Evolutionary conservation across 768 basidiomycete genomes (phyloP), one percentile per base, ranked within the genome.

Genomic region (Lactarius tabidus): DNA sequence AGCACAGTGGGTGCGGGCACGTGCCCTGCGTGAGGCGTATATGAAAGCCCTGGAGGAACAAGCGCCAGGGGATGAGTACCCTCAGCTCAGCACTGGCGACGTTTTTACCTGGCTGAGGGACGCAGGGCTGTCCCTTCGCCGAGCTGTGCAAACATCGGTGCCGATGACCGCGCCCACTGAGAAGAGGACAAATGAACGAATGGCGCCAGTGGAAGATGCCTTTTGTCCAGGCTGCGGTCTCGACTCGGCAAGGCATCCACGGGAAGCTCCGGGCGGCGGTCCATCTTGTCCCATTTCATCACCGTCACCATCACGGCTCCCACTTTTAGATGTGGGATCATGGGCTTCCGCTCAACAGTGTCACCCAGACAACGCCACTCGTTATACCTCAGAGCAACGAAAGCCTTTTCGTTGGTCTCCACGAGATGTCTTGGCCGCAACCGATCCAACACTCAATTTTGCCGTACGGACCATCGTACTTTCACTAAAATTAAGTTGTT

Each of bases 31-130:
- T 28, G 70, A 71, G 9, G 76, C 78, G 31, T 82, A 82, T 60
- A 69, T 75, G 12, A 69, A 75, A n/a, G 65, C 68, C 41, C 68
- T 71, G 59, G 43, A 62, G 9, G 67, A 72, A 2, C 54, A 71
- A 26, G 38, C 69, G 17, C 63, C 74, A 36, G 66, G 69, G 2
- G 58, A 48, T 23, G 73, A 62, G 9, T 62, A 66, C 39, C 71
- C 75, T 26, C 57, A 68, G 10, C 72, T 81, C 23, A 77, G 76
- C 6, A 73, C 76, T 3, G 79, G 75, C 10, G 81, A 82, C 45
- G 77, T 83, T 9, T 81, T 77, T 65, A 74, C 70, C 41, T 83
- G 79, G 76, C 72, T 82, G 23, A 79, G 79, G 64, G 79, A 80
- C 23, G 71, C 77, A 68, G 75, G 75, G 18, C 72, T 73, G 36